phyloP scores from a whole-genome alignment of 1,284 basidiomycete species.

The Ceratobasidium sp. region DNA sequence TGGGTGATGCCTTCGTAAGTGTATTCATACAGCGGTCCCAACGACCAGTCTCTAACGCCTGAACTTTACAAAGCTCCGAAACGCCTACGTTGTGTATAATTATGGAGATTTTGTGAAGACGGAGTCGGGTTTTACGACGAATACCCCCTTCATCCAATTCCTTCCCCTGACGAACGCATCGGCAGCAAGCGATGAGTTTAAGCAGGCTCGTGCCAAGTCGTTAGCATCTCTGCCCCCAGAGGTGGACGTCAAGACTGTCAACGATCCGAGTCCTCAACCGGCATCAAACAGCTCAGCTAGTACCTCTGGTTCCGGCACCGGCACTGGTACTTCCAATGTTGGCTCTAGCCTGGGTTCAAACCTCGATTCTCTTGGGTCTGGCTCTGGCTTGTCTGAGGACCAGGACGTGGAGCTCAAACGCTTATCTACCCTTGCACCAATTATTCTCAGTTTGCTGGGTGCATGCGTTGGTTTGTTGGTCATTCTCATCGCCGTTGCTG shows the following conservation, averaged over 20 bases:
- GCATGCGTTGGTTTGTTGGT: constrained; percentile 13
- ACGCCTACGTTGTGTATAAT: constrained; percentile 36
- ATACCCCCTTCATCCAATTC: constrained; percentile 31
- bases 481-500: constrained; percentile 10
- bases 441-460: constrained; percentile 8
- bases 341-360: background rate
- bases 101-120: constrained; percentile 37
- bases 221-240: constrained; percentile 21
- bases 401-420: background rate
- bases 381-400: background rate
- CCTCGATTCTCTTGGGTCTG: background rate
- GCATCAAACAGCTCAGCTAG: constrained; percentile 8
- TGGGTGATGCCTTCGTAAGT: constrained; percentile 39
- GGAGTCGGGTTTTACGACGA: background rate
- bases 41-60: background rate
- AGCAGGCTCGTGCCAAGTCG: constrained; percentile 11
- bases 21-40: background rate
- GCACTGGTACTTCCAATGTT: background rate
- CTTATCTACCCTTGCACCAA: constrained; percentile 7
- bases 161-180: constrained; percentile 22
- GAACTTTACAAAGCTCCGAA: constrained; percentile 25
- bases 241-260: constrained; percentile 26
- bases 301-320: background rate
- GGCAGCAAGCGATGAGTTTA: constrained; percentile 33
- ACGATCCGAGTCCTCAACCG: constrained; percentile 30